Base-by-base conservation (phyloP, 768 basidiomycete species). In the Tricholoma saponaceum region DNA sequence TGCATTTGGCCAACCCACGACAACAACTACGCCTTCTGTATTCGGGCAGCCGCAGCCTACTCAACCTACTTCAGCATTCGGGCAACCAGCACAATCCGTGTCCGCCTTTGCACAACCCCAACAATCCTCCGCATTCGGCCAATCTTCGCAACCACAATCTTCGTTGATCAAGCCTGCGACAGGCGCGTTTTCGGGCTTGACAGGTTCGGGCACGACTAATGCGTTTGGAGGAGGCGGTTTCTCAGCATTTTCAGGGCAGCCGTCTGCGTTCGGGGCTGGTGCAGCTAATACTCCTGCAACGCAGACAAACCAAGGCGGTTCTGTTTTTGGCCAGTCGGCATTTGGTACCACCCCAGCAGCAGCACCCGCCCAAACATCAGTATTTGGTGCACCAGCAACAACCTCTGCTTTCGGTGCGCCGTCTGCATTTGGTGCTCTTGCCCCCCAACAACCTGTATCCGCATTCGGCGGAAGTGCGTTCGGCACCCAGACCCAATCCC, bases 231-330 rank as follows among this genome's bases (percentile, higher is more conserved):
- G 68, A 14, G 73, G 78, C 1, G 73, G 79, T 14, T 84, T 83
- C 59, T 78, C 80, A 30, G 76, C 80, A 4, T 85, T 85, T 63
- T 72, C 80, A n/a, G 71, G 74, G 4, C 74, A 78, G 44, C 74
- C 79, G 0, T 67, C 81, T 16, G 65, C 76, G 18, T 83, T 85
- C 62, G 70, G 74, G 20, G 33, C 68, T 4, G 57, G 69, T 20
- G 61, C 69, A 4, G 61, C 61, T 18, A 62, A 44, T n/a, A 58
- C 69, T 8, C 58, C 74, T 1, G 58, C 71, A 10, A 67, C 73
- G 1, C 68, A 67, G n/a, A 71, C 74, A 23, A 46, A 46, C 23
- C 44, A 10, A 13, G 70, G 55, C 5, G 56, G 46, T 18, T 67
- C 70, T 9, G 65, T 61, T 5, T 76, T 77, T 52, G 74, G 74